These are phyloP conservation scores for Trametes pubescens DNA, from an alignment of 1,284 basidiomycete genomes.

Conservation along the genomic window DNA sequence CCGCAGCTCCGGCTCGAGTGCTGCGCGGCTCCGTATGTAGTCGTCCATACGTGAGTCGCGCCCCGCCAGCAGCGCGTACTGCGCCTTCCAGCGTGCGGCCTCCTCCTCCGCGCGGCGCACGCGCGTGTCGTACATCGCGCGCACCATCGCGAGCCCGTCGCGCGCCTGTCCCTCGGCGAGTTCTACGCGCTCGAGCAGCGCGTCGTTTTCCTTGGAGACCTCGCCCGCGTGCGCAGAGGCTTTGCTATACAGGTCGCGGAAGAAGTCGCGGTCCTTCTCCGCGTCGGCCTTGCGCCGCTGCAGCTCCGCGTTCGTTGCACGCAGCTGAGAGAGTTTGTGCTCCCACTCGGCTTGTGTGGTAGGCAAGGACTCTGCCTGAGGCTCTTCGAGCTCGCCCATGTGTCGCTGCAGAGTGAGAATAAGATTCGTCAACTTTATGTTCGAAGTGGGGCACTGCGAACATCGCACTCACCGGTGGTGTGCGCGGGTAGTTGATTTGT, in stretches of 20 bases:
- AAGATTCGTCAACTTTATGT: not conserved
- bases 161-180: conserved; percentile 61
- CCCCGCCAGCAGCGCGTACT: conserved; percentile 57
- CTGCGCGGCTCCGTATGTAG: conserved; percentile 62
- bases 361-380: not conserved
- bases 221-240: conserved; percentile 37
- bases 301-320: conserved; percentile 33
- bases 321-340: conserved; percentile 32
- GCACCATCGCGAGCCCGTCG: conserved; percentile 58
- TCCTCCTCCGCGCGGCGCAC: conserved; percentile 58
- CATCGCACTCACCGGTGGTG: too few relatives aligned
- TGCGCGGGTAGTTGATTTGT: too few relatives aligned
- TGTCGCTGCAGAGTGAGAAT: not conserved
- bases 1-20: conserved; percentile 52
- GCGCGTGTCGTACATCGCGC: conserved; percentile 54
- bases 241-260: conserved; percentile 36
- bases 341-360: conserved; percentile 24
- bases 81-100: conserved; percentile 50
- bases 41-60: conserved; percentile 67
- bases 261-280: conserved; percentile 39
- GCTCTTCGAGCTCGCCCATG: not conserved
- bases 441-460: too few relatives aligned
- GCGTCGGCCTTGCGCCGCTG: conserved; percentile 34
- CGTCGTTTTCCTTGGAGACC: conserved; percentile 54
- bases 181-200: conserved; percentile 55